phyloP scores from a whole-genome alignment of 2,329 filamentous ascomycete species.

The Pleomassaria siparia region DNA sequence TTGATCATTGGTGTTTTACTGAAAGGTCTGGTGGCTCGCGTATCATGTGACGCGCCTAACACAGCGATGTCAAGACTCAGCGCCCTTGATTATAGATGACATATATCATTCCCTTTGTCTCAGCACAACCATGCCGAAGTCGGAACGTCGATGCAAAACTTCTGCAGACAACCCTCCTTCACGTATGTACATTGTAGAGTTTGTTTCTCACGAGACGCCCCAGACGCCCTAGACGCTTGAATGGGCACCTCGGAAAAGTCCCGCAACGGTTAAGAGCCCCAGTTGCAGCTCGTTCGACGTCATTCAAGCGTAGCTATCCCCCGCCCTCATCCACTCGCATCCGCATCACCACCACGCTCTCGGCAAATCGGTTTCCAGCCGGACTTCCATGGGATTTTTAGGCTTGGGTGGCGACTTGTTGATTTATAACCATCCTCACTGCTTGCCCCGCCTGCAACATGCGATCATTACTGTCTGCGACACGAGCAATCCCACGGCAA shows the following conservation, averaged over 20 bases:
- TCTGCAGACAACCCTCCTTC: background rate
- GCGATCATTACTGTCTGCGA: slow-evolving; percentile 36
- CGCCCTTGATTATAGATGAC: no score
- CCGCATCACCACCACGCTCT: background rate
- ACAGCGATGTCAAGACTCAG: no score
- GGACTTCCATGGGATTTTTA: background rate
- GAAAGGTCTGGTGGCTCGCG: no score
- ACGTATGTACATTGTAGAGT: no score
- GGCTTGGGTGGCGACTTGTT: slow-evolving; percentile 1
- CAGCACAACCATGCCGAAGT: background rate
- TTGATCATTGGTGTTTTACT: no score
- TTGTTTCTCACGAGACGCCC: background rate
- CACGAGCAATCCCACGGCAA: slow-evolving; percentile 35
- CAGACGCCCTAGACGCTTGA: slow-evolving; percentile 2
- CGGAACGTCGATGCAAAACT: slow-evolving; percentile 1
- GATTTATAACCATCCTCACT: slow-evolving; percentile 1
- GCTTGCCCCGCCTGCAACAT: slow-evolving; percentile 18
- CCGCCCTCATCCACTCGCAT: background rate
- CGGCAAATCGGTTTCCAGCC: slow-evolving; percentile 1
- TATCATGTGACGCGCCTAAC: no score
- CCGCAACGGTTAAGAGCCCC: background rate
- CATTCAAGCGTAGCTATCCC: background rate
- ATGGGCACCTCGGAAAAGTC: background rate
- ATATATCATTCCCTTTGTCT: background rate
- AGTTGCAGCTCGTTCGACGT: background rate